phyloP scores from a whole-genome alignment of 768 basidiomycete species.

The Serpula lacrymans region DNA sequence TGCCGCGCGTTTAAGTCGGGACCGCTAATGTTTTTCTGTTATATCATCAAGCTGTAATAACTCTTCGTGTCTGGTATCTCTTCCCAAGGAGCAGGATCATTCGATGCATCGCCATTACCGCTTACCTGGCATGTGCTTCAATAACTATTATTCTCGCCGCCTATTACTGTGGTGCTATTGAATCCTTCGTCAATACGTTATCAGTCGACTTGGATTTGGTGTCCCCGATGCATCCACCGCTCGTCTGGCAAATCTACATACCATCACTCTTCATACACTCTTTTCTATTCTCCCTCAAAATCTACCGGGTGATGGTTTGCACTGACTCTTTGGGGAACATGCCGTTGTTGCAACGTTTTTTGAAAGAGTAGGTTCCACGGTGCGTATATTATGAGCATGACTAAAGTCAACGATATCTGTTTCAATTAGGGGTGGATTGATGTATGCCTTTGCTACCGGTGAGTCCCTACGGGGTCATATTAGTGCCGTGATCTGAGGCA shows the following conservation, averaged over 20 bases:
- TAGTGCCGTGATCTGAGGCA: too few species aligned
- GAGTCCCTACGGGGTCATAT: too few species aligned
- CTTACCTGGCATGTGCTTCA: background rate
- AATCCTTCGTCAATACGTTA: too few species aligned
- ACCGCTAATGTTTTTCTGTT: background rate
- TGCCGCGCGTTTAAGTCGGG: background rate
- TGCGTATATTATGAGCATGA: background rate
- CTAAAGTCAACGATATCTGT: background rate
- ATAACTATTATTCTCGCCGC: background rate
- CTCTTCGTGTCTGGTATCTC: constrained; percentile 10
- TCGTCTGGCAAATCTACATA: constrained; percentile 9
- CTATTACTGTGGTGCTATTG: too few species aligned
- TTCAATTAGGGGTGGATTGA: constrained; percentile 17
- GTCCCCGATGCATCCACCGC: background rate
- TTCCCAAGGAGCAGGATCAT: constrained; percentile 4
- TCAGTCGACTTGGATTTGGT: too few species aligned
- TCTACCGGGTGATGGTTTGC: constrained; percentile 11
- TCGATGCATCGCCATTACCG: background rate
- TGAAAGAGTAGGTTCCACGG: constrained; percentile 16
- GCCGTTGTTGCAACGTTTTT: constrained; percentile 10
- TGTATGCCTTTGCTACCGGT: constrained; percentile 19
- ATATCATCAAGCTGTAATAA: constrained; percentile 3
- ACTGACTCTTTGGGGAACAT: constrained; percentile 3
- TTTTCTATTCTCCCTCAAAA: constrained; percentile 12
- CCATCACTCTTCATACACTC: constrained; percentile 14